Conservation (phyloP, 495 filamentous ascomycete species). For the Recurvomyces mirabilis region DNA sequence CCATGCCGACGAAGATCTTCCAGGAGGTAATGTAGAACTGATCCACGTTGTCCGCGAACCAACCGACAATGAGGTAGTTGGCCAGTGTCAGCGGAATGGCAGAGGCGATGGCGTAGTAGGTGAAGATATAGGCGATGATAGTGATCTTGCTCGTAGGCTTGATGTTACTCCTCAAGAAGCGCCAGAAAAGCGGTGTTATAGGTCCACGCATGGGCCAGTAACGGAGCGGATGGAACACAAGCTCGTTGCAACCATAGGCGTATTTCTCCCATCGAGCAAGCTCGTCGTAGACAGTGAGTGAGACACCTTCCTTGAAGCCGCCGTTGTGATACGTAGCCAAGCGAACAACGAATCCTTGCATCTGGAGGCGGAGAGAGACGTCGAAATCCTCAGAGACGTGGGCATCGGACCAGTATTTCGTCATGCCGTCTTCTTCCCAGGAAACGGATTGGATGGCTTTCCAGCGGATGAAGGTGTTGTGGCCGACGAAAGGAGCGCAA, state of each 20-base stretch:
- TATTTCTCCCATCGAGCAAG: conserved; percentile 78
- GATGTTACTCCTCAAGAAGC: conserved; percentile 23
- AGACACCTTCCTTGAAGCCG: conserved; percentile 77
- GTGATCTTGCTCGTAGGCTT: conserved; percentile 25
- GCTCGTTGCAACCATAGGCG: conserved; percentile 76
- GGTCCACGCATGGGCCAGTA: conserved; percentile 36
- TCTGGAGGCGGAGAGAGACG: conserved; percentile 71
- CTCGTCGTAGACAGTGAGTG: conserved; percentile 75
- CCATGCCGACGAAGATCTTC: conserved; percentile 66
- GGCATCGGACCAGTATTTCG: conserved; percentile 76
- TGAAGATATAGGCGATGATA: conserved; percentile 27
- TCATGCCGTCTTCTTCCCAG: conserved; percentile 48
- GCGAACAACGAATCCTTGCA: conserved; percentile 59
- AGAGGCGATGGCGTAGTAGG: conserved; percentile 35
- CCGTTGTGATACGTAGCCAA: conserved; percentile 61
- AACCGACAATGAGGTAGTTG: conserved; percentile 40
- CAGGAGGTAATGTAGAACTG: conserved; percentile 67
- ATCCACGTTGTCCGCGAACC: conserved; percentile 62
- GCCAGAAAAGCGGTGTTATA: conserved; percentile 23
- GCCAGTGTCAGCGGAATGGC: conserved; percentile 29
- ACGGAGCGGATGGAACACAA: conserved; percentile 61
- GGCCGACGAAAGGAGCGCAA: conserved; percentile 59
- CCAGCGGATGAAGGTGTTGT: conserved; percentile 73
- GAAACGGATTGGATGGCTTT: conserved; percentile 48
- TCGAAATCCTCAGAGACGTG: conserved; percentile 81